A percentile compares a stretch with the other conserved stretches of the same genome.
These are phyloP conservation scores for Fonsecaea nubica DNA, from an alignment of 2,329 filamentous ascomycete species.

Conservation along the genomic window DNA sequence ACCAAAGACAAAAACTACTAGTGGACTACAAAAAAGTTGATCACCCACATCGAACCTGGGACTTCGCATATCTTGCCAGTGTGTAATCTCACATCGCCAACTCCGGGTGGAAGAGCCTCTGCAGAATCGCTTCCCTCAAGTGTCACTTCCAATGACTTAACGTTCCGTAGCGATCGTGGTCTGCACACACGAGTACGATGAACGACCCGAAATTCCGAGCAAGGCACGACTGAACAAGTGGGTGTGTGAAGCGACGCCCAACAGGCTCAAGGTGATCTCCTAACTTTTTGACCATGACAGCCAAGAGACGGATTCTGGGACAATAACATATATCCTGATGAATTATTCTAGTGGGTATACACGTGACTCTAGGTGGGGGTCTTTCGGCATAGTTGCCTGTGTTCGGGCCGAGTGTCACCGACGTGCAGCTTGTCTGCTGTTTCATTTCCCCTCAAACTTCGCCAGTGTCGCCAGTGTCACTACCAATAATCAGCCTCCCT, in stretches of 20 bases:
- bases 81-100: slow-evolving; percentile 63
- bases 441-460: background rate
- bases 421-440: background rate
- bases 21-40: slow-evolving; percentile 44
- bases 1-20: slow-evolving; percentile 9
- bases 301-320: slow-evolving; percentile 29
- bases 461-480: too few relatives aligned
- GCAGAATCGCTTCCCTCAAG: slow-evolving; percentile 67
- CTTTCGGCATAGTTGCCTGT: background rate
- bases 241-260: slow-evolving; percentile 38
- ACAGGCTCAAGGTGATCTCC: slow-evolving; percentile 37
- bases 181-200: slow-evolving; percentile 62
- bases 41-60: slow-evolving; percentile 39
- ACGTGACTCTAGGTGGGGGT: slow-evolving; percentile 4
- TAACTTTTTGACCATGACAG: slow-evolving; percentile 41
- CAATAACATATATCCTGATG: slow-evolving; percentile 26
- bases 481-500: background rate
- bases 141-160: slow-evolving; percentile 60
- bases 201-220: slow-evolving; percentile 62
- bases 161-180: slow-evolving; percentile 59
- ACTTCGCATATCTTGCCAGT: slow-evolving; percentile 45
- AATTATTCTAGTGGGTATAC: background rate
- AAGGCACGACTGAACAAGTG: slow-evolving; percentile 54
- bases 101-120: slow-evolving; percentile 61
- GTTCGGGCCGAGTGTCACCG: background rate